Evolutionary conservation across 2,329 filamentous ascomycete species (phyloP).

Genomic region (Atkinsonella texensis): DNA sequence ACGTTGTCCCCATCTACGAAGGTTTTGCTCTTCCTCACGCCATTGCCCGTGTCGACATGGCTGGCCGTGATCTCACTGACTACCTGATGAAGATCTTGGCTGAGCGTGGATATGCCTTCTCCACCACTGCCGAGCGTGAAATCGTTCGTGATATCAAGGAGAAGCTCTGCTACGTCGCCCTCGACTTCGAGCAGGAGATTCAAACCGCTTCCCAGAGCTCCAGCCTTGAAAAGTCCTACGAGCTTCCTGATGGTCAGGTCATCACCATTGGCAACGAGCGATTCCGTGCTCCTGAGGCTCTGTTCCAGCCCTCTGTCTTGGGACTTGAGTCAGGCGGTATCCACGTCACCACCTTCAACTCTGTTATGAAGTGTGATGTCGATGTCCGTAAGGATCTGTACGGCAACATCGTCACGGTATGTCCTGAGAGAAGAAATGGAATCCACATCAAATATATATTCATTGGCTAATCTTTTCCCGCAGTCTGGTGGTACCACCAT

Average conservation of each 20-base stretch:
- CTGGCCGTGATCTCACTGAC: slow-evolving; percentile 98
- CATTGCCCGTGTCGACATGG: slow-evolving; percentile 99
- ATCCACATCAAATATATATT: no score
- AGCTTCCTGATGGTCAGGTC: slow-evolving; percentile 98
- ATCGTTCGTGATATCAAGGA: slow-evolving; percentile 99
- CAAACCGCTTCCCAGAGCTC: slow-evolving; percentile 99
- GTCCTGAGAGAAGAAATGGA: slow-evolving; percentile 18
- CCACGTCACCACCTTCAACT: slow-evolving; percentile 99
- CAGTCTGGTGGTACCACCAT: slow-evolving; percentile 99
- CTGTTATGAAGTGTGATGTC: slow-evolving; percentile 99
- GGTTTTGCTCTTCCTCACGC: slow-evolving; percentile 99
- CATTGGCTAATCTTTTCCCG: slow-evolving; percentile 13
- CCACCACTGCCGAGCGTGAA: slow-evolving; percentile 99
- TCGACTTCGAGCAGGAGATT: slow-evolving; percentile 99
- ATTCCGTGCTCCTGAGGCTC: slow-evolving; percentile 98
- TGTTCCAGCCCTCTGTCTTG: slow-evolving; percentile 97
- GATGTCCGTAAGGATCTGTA: slow-evolving; percentile 99
- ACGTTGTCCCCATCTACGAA: slow-evolving; percentile 99
- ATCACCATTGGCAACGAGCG: slow-evolving; percentile 99
- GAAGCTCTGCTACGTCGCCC: slow-evolving; percentile 99
- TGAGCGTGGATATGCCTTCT: slow-evolving; percentile 99
- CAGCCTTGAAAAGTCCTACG: slow-evolving; percentile 98
- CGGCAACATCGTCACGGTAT: slow-evolving; percentile 99
- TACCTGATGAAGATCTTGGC: slow-evolving; percentile 99
- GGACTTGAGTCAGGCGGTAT: slow-evolving; percentile 98